These are phyloP conservation scores for Cryphonectria japonica DNA, from an alignment of 2,329 filamentous ascomycete species.

Conservation along the genomic window DNA sequence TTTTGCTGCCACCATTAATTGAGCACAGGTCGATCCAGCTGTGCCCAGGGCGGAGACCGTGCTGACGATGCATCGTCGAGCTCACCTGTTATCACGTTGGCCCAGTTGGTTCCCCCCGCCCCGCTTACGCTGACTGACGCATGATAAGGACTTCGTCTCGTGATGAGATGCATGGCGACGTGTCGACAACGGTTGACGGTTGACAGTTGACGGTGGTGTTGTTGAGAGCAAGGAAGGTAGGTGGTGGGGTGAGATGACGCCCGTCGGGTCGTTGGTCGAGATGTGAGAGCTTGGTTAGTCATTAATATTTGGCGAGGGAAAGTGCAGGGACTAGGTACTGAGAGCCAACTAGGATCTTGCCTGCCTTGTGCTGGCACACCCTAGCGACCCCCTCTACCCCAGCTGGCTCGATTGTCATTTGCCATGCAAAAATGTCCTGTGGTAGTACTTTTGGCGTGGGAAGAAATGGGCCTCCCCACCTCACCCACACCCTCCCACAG, in stretches of 20 bases:
- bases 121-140: neutral
- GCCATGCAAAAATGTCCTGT: neutral
- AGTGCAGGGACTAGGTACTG: neutral
- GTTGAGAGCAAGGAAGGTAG: neutral
- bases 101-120: neutral
- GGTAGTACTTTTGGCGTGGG: neutral
- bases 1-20: neutral
- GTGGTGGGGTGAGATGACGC: neutral
- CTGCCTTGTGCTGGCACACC: neutral
- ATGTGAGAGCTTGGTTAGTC: neutral
- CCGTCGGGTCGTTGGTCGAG: neutral
- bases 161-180: neutral
- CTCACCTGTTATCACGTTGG: neutral
- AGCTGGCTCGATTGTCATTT: neutral
- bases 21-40: neutral
- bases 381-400: neutral
- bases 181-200: neutral
- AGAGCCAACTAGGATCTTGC: neutral
- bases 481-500: neutral
- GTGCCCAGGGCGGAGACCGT: neutral
- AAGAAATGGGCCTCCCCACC: neutral
- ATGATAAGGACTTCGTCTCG: neutral
- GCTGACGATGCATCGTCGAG: slow-evolving; percentile 6
- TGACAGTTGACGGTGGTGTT: neutral
- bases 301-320: neutral